Evolutionary conservation across 164 flowering plant species (phyloP), one percentile per base, ranked within the genome.

Genomic region (Nymphaea thermarum): DNA sequence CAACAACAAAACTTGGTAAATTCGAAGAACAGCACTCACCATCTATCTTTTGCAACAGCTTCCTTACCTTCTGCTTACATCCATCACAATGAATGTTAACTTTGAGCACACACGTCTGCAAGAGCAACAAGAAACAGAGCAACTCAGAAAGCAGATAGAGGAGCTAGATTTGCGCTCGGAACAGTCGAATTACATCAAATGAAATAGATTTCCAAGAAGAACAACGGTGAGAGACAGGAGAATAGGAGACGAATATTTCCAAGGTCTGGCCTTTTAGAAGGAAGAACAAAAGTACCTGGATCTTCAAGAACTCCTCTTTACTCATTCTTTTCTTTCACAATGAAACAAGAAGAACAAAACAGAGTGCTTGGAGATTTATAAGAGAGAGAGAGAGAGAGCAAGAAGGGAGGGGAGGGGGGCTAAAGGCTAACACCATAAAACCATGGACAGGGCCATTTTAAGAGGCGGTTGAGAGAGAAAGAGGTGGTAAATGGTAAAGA

Each of bases 11-110:
- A 8, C 1, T 43, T 16, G 8, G 57, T 51, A 10, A 51, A 57
- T 5, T 45, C 15, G 11, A 7, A 16, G 57, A 65, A 65, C 17
- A 44, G 60, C 15, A 53, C n/a, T 12, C 81, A 90, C 96, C 96
- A 16, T 90, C 96, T 73, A 90, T 90, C 73, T 84, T 88, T 67
- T 85, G 89, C 76, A 90, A 77, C 78, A 85, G 76, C 78, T 88
- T 90, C 90, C 88, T 90, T 77, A 90, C 96, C 77, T 88, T 84
- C 42, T 81, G 84, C 86, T 85, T 87, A 65, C 96, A 90, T 60
- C 90, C 96, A 74, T 87, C 89, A 77, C 96, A 90, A 81, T 90
- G 92, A 43, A 90, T 88, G 76, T 88, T 83, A 76, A 90, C 96
- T 81, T 88, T 90, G 11, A 90, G 89, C 65, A 81, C 89, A 76